phyloP scores from a whole-genome alignment of 176 grass and related monocot genomes.

The Bothriochloa decipiens region DNA sequence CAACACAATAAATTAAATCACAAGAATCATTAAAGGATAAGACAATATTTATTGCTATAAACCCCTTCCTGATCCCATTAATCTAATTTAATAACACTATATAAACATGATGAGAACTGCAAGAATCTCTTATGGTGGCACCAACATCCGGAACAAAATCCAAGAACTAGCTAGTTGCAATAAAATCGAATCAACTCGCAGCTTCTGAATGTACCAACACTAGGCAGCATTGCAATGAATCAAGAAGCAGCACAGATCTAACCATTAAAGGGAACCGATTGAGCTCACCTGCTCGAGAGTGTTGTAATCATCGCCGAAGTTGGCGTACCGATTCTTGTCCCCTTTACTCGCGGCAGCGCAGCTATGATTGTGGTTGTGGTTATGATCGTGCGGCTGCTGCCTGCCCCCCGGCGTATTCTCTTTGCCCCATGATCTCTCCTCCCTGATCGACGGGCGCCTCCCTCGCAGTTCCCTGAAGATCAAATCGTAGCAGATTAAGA shows the following conservation, averaged over 20 bases:
- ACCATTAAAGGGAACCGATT: neutral
- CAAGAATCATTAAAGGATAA: constrained; percentile 4
- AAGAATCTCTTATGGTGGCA: neutral
- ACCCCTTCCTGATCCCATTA: too few relatives aligned
- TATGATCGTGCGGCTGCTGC: constrained; percentile 20
- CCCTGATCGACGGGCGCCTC: neutral
- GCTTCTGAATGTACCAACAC: neutral
- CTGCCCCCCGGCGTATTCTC: constrained; percentile 8
- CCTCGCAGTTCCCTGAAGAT: constrained; percentile 5
- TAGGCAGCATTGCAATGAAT: neutral
- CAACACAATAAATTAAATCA: neutral
- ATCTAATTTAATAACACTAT: neutral
- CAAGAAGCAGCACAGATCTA: neutral
- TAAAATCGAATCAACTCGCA: neutral
- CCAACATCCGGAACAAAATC: neutral
- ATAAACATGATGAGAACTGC: neutral
- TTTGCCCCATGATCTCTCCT: constrained; percentile 61
- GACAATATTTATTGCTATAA: too few relatives aligned
- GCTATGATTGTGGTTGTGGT: neutral
- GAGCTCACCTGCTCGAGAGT: constrained; percentile 61
- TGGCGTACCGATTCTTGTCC: constrained; percentile 39
- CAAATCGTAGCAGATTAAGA: neutral
- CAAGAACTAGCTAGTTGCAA: neutral
- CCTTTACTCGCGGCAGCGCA: constrained; percentile 28
- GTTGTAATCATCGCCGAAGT: constrained; percentile 65